A percentile compares a stretch with the other conserved stretches of the same genome.
phyloP scores from a whole-genome alignment of 225 moss, liverwort and hornwort species.

The Sphagnum tenellum region DNA sequence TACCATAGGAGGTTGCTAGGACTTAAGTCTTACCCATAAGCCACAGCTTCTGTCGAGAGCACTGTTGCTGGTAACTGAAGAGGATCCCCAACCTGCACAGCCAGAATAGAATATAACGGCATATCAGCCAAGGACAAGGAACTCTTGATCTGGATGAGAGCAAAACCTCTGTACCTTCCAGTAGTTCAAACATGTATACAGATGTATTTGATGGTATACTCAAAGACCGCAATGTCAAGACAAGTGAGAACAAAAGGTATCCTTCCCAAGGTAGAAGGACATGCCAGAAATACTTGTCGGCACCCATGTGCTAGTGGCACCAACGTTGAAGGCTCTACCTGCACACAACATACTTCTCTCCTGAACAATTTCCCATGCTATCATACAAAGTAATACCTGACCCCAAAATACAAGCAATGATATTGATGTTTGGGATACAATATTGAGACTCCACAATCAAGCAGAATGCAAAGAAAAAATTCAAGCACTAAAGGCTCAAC shows the following conservation, averaged over 20 bases:
- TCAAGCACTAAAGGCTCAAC: background rate
- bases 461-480: background rate
- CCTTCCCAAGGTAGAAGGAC: conserved; percentile 6
- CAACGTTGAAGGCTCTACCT: conserved; percentile 99
- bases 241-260: no score
- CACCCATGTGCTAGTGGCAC: conserved; percentile 97
- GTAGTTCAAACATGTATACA: no score
- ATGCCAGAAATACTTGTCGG: conserved; percentile 94
- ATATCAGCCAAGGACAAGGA: no score
- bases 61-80: conserved; percentile 95
- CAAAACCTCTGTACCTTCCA: no score
- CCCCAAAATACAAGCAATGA: no score
- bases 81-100: conserved; percentile 85
- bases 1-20: no score
- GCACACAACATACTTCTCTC: conserved; percentile 14
- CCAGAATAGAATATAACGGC: background rate
- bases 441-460: no score
- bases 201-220: no score
- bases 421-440: no score
- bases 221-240: background rate
- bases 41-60: conserved; percentile 80
- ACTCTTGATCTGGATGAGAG: no score
- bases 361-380: no score
- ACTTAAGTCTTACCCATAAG: conserved; percentile 56
- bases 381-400: no score